Conservation (phyloP, 352 stramenopile species). For the Hyaloperonospora arabidopsidis region DNA sequence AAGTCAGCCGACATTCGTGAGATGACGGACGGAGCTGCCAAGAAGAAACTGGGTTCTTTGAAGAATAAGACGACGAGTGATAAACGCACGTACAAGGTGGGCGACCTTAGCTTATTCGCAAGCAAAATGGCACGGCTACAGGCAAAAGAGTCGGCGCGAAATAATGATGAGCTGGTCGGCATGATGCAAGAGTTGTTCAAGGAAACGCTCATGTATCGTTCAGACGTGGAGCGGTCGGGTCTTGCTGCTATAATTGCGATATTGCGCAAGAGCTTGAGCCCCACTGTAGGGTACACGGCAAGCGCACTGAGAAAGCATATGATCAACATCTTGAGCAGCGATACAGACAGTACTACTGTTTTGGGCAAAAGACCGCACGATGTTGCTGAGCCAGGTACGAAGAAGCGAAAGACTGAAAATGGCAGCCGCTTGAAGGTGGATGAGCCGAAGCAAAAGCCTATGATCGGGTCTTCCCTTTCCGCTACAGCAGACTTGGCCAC, state of each 20-base stretch:
- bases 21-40: conserved; percentile 58
- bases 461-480: conserved; percentile 2
- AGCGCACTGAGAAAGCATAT: conserved; percentile 75
- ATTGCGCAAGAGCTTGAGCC: conserved; percentile 61
- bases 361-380: conserved; percentile 29
- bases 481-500: conserved; percentile 11
- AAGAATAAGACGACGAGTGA: conserved; percentile 49
- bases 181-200: conserved; percentile 70
- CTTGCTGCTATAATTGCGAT: conserved; percentile 57
- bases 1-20: conserved; percentile 72
- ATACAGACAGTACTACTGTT: conserved; percentile 26
- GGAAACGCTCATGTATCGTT: conserved; percentile 60
- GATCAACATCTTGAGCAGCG: conserved; percentile 54
- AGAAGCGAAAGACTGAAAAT: conserved; percentile 45
- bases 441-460: conserved; percentile 11
- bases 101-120: conserved; percentile 45
- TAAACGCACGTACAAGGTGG: conserved; percentile 60
- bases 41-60: conserved; percentile 37
- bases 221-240: conserved; percentile 60
- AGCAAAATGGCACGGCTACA: conserved; percentile 56
- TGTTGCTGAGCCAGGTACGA: conserved; percentile 18
- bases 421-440: conserved; percentile 17
- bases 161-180: conserved; percentile 63
- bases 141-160: conserved; percentile 63
- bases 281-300: conserved; percentile 58